Evolutionary conservation across 345 rosid species (phyloP).

Genomic region (Eucalyptus pauciflora): DNA sequence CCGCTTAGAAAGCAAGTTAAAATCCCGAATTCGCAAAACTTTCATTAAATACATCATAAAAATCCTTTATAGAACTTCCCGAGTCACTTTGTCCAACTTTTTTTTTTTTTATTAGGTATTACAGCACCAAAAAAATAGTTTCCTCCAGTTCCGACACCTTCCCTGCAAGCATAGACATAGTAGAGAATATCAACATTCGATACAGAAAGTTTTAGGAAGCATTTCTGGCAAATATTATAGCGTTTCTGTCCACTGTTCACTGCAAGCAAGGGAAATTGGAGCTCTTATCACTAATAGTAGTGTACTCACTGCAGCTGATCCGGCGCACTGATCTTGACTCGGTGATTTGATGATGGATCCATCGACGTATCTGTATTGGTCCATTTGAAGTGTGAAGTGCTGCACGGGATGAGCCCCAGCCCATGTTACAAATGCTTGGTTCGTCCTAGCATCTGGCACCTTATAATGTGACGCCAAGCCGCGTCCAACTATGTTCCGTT

Average conservation of each 20-base stretch:
- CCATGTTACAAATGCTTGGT: neutral
- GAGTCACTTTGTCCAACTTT: neutral
- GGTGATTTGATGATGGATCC: neutral
- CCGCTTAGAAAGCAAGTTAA: neutral
- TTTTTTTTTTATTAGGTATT: neutral
- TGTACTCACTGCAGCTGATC: conserved; percentile 6
- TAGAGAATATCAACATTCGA: neutral
- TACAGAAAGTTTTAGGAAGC: neutral
- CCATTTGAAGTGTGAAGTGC: neutral
- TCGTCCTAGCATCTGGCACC: neutral
- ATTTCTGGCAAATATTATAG: neutral
- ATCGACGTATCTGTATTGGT: neutral
- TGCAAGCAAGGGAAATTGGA: neutral
- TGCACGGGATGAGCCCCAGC: neutral
- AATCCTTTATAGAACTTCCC: neutral
- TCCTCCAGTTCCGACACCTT: neutral
- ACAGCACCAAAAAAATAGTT: neutral
- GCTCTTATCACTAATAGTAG: neutral
- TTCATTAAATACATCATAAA: neutral
- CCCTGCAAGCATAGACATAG: neutral
- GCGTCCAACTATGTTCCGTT: neutral
- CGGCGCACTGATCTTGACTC: neutral
- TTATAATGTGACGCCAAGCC: neutral
- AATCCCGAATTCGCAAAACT: neutral
- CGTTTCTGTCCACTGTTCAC: neutral